Base-by-base conservation (phyloP, 306 rosid species). In the Arachis stenosperma region DNA sequence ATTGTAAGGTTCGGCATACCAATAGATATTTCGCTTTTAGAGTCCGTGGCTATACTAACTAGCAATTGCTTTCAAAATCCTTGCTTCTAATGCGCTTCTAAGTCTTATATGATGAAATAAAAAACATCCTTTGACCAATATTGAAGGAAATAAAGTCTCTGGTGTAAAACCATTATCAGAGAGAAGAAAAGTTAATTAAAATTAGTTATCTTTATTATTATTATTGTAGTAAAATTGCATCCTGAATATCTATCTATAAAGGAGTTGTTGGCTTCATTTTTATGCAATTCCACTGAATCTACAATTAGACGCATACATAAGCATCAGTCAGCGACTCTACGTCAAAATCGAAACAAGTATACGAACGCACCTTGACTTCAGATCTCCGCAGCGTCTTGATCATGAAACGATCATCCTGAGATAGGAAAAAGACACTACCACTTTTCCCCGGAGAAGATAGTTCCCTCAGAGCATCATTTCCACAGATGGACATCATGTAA, bases 391-490 rank as follows among this genome's bases (percentile, higher is more conserved):
- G 85, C n/a, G 97, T 90, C 79, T 90, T 90, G 77, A 90, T 88
- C 90, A 90, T 90, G 89, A 88, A 90, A 69, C 89, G 90, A 59
- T 90, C 97, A 73, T 90, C 97, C 79, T 88, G 97, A 71, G 97
- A 90, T 37, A 88, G 75, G 81, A 90, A 90, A 71, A 90, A 90
- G 64, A 87, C 89, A 64, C 97, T 85, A 22, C 97, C 94, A 78
- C 97, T 90, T 79, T 90, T 90, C 79, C 97, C 94, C 30, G 94
- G 94, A 75, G 97, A 90, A 76, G 97, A 90, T 50, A 90, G 88
- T 73, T 90, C 94, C 81, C 92, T 83, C 27, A 90, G 86, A 82
- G 94, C 84, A 85, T 90, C 97, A 77, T 88, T 90, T 79, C 97
- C 97, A 71, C 97, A 88, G 61, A 90, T 87, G 70, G 97, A 87